Conservation (phyloP, 768 basidiomycete species). For the Tubosaeta sp. region DNA sequence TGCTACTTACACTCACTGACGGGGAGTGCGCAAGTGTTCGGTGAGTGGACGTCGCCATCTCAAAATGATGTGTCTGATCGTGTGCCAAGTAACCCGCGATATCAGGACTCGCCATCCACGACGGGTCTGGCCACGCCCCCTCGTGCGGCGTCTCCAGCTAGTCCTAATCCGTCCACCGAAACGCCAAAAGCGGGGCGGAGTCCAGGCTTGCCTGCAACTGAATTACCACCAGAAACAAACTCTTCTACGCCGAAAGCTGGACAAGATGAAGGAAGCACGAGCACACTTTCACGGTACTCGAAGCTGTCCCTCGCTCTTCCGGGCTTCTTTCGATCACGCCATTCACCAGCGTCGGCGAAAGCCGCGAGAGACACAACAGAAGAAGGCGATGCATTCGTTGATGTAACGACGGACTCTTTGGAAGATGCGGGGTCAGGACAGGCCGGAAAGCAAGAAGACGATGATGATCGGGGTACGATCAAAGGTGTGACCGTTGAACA, state of each 20-base stretch:
- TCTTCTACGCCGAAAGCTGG: conserved; percentile 51
- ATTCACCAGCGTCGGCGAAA: conserved; percentile 41
- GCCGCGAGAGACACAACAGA: conserved; percentile 16
- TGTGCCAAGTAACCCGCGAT: conserved; percentile 14
- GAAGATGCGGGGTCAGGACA: conserved; percentile 5
- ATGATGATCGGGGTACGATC: conserved; percentile 42
- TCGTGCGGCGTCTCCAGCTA: conserved; percentile 13
- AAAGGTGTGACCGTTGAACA: conserved; percentile 25
- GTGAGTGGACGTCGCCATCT: conserved; percentile 36
- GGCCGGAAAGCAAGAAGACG: conserved; percentile 26
- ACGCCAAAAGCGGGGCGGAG: conserved; percentile 27
- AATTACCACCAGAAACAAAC: conserved; percentile 30
- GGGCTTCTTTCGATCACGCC: conserved; percentile 58
- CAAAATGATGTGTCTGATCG: conserved; percentile 8
- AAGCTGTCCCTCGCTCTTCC: conserved; percentile 51
- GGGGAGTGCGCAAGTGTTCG: conserved; percentile 48
- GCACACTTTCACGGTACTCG: conserved; percentile 36
- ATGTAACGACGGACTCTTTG: conserved; percentile 4
- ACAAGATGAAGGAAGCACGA: conserved; percentile 30
- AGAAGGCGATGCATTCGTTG: conserved; percentile 16
- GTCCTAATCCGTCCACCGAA: conserved; percentile 12
- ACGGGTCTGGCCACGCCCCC: conserved; percentile 24
- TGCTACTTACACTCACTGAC: conserved; percentile 80
- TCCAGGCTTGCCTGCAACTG: conserved; percentile 7
- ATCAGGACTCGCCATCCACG: conserved; percentile 19